A percentile compares a stretch with the other conserved stretches of the same genome.
phyloP scores from a whole-genome alignment of 352 stramenopile species.

The Peronosclerospora sorghi region DNA sequence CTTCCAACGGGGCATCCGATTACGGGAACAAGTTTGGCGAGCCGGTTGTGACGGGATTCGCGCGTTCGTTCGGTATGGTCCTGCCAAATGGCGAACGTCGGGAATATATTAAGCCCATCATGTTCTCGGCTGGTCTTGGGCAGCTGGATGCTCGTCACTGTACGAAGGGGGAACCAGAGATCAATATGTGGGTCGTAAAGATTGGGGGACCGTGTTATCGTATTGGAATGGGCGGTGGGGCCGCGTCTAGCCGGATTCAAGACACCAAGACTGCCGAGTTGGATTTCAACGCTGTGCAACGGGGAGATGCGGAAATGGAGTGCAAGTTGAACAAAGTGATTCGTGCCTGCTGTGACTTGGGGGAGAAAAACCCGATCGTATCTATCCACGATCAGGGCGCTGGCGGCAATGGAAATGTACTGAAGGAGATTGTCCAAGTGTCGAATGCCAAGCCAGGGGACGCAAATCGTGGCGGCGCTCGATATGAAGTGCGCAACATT shows the following conservation, averaged over 20 bases:
- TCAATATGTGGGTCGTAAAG: constrained; percentile 97
- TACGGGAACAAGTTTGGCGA: constrained; percentile 99
- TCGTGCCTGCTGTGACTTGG: constrained; percentile 94
- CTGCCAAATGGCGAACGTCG: constrained; percentile 91
- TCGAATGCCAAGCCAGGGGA: constrained; percentile 76
- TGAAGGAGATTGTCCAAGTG: constrained; percentile 98
- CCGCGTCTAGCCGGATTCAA: constrained; percentile 93
- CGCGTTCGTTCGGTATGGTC: constrained; percentile 94
- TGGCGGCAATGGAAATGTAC: constrained; percentile 98
- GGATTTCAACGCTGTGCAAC: constrained; percentile 99
- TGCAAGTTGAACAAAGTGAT: constrained; percentile 99
- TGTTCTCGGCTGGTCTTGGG: constrained; percentile 98
- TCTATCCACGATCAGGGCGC: constrained; percentile 99
- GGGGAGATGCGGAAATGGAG: constrained; percentile 99
- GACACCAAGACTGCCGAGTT: constrained; percentile 89
- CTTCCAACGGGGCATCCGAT: constrained; percentile 96
- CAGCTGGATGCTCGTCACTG: constrained; percentile 91
- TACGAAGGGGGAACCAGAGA: constrained; percentile 89
- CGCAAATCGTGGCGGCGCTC: constrained; percentile 69
- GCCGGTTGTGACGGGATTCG: constrained; percentile 97
- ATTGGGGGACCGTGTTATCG: constrained; percentile 96
- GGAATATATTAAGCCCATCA: constrained; percentile 99
- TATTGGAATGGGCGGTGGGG: constrained; percentile 98
- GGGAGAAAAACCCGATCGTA: constrained; percentile 96
- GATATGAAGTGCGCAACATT: constrained; percentile 95